phyloP scores from a whole-genome alignment of 2,329 filamentous ascomycete species.

The Arthrobotrys sphaeroides region DNA sequence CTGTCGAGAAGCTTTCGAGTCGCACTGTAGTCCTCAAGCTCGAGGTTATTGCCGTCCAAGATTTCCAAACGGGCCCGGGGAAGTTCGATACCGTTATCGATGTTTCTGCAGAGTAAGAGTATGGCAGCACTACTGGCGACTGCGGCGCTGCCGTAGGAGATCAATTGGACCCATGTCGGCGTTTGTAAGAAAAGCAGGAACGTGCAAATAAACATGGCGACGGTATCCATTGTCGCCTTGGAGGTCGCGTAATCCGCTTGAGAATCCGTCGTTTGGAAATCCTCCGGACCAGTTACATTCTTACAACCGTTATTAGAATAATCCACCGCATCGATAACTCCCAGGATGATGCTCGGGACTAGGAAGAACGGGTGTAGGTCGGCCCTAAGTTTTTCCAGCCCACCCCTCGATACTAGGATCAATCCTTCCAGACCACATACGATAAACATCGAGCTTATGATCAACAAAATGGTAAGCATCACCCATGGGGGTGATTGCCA shows the following conservation, averaged over 20 bases:
- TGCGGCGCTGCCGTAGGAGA: conserved; percentile 3
- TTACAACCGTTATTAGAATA: not conserved
- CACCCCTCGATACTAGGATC: conserved; percentile 1
- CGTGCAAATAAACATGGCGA: conserved; percentile 5
- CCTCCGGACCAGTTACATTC: not conserved
- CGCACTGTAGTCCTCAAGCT: conserved; percentile 20
- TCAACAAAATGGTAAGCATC: not conserved
- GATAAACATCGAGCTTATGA: not conserved
- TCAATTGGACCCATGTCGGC: conserved; percentile 42
- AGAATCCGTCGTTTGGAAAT: not conserved
- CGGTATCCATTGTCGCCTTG: conserved; percentile 18
- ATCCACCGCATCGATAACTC: not conserved
- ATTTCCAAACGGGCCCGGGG: not conserved
- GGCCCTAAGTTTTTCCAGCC: conserved; percentile 3
- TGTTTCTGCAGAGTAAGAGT: not conserved
- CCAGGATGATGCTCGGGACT: conserved; percentile 16
- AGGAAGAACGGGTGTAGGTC: not conserved
- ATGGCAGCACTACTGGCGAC: not conserved
- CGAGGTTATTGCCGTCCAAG: not conserved
- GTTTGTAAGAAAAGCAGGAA: conserved; percentile 37
- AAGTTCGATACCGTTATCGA: not conserved
- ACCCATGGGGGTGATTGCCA: conserved; percentile 1
- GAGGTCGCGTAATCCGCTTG: conserved; percentile 8
- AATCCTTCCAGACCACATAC: not conserved
- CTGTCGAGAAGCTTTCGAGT: not conserved